Evolutionary conservation across 441 rosid species (phyloP), one percentile per base, ranked within the genome.

Genomic region (Mallotus japonicus): DNA sequence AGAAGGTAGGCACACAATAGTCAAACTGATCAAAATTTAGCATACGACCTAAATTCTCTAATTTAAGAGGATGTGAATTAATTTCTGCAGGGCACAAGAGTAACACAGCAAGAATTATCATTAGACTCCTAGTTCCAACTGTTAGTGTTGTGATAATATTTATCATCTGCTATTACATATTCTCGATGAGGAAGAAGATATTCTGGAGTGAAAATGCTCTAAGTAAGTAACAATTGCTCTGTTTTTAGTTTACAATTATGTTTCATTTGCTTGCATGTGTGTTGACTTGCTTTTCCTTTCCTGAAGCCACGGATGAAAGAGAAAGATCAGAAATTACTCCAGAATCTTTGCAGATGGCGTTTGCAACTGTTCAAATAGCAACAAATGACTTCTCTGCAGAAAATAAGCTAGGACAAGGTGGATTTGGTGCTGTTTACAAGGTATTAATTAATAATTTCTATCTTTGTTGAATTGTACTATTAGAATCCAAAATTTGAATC

Each of bases 291-390:
- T 44, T 42, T 9, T 32, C 46, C 9, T 2, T 3, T 40, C n/a
- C 1, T 13, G 72, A 37, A 37, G 5, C 59, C 20, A 53, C 14
- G 19, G 79, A 71, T 59, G 73, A 72, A 61, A 67, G 42, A 40
- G 47, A 16, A 24, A 58, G 12, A 0, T 2, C 28, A 24, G 28
- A 24, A 24, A 24, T 24, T 24, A 24, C 28, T 1, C 57, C 8
- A 20, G 69, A 76, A 19, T 72, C 76, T 9, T 40, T 76, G 69
- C 73, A 72, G 9, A 16, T 37, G 5, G 64, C 54, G 17, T 72
- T 72, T 17, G 58, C 17, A 14, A 56, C 6, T 6, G 6, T 37
- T 37, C 1, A 37, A 37, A 6, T 3, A 4, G 40, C 40, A 37
- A 37, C 40, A 3, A 37, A 37, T 37, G 0, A 37, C 40, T 37